These are phyloP conservation scores for Hypoxylon sp. DNA, from an alignment of 2,329 filamentous ascomycete genomes.

Conservation along the genomic window DNA sequence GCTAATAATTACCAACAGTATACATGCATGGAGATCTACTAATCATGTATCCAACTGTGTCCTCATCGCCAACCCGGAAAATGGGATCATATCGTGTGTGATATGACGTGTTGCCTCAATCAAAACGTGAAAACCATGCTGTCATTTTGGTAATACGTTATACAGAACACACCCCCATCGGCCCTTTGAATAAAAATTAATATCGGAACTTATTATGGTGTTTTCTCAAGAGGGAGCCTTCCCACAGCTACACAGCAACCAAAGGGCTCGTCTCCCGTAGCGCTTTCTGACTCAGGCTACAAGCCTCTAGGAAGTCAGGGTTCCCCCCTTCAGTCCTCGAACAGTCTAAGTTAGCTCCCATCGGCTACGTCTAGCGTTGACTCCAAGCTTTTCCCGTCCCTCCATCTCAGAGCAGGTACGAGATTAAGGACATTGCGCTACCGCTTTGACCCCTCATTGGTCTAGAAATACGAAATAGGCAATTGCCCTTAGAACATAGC, in stretches of 20 bases:
- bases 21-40: constrained; percentile 5
- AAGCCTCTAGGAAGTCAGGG: not conserved
- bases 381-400: constrained; percentile 11
- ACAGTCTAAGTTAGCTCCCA: constrained; percentile 10
- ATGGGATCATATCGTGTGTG: constrained; percentile 4
- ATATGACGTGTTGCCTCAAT: constrained; percentile 30
- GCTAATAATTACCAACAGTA: not conserved
- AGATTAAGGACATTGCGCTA: constrained; percentile 7
- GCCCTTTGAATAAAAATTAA: not conserved
- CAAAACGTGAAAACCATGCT: constrained; percentile 27
- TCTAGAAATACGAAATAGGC: constrained; percentile 9
- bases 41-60: constrained; percentile 27
- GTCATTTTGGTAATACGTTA: constrained; percentile 6
- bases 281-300: not conserved
- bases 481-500: constrained; percentile 21
- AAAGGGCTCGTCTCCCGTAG: not conserved
- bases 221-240: not conserved
- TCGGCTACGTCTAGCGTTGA: constrained; percentile 15
- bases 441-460: constrained; percentile 11
- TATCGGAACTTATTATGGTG: not conserved
- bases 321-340: constrained; percentile 6
- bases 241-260: too few species aligned
- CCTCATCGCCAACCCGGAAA: constrained; percentile 15
- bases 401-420: constrained; percentile 8
- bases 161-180: constrained; percentile 4